Base-by-base conservation (phyloP, 495 filamentous ascomycete genomes). In the Hyaloscypha hepaticicola region DNA sequence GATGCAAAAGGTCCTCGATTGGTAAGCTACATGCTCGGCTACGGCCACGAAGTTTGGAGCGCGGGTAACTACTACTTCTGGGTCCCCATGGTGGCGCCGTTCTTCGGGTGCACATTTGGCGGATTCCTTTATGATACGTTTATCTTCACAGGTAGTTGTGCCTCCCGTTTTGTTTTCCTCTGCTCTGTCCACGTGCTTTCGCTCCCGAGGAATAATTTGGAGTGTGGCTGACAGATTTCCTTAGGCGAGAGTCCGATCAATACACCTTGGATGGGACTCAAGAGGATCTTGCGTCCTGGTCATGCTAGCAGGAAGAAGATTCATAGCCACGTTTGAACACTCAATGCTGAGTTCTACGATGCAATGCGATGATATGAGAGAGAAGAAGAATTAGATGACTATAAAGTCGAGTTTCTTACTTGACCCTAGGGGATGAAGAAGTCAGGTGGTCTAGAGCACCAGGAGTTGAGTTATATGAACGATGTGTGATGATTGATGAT, bases 1-100 rank as follows among this genome's bases (percentile, higher is more conserved):
- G 16, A 38, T 2, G 21, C 7, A n/a, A 57, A 25, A 64, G 61
- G 87, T 0, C 87, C 87, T 0, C 71, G 87, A n/a, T 72, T 89
- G 26, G 79, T 87, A 38, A 78, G 80, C 3, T 90, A 85, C 67
- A 76, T 82, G 66, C 63, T 89, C 28, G 87, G 87, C 5, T 89
- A 90, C 72, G 87, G 87, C 3, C 75, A 74, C 55, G 80, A 85
- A 45, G 87, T 90, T 2, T 90, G 86, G 85, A 70, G 70, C 19
- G 85, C 86, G 5, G 66, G 87, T 1, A 75, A 74, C 12, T 66
- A 69, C 34, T 72, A 72, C 38, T 72, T 83, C 56, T 83, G 80
- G 67, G 79, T 82, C 24, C 68, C 68, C 6, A 82, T 78, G 77
- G 77, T 74, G 1, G 80, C 77, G 6, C 75, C 80, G 2, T 31